phyloP scores from a whole-genome alignment of 306 rosid species.

The Lithocarpus polystachyus region DNA sequence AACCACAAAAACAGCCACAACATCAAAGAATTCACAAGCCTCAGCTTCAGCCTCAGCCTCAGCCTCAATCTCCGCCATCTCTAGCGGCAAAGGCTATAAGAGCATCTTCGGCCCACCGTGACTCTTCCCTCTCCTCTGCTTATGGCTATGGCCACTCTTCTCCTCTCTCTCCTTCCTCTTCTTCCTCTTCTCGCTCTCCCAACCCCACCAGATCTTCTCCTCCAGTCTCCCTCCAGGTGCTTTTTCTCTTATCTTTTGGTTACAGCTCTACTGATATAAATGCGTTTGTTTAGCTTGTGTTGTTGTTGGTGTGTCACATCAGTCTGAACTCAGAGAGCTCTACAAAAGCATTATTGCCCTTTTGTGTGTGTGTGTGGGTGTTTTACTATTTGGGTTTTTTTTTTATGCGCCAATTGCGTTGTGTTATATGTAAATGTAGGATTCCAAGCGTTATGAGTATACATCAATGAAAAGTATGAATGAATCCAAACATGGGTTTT shows the following conservation, averaged over 20 bases:
- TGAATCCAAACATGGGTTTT: constrained; percentile 85
- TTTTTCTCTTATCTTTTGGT: not conserved
- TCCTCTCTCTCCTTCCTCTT: not conserved
- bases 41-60: not conserved
- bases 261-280: not conserved
- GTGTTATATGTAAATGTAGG: constrained; percentile 38
- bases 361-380: too few species aligned
- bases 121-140: constrained; percentile 87
- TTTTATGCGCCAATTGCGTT: not conserved
- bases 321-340: too few species aligned
- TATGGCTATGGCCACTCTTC: constrained; percentile 48
- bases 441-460: constrained; percentile 59
- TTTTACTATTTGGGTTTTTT: not conserved
- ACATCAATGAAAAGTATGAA: constrained; percentile 67
- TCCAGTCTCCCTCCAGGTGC: not conserved
- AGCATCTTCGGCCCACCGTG: constrained; percentile 88
- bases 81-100: constrained; percentile 93
- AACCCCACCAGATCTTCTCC: constrained; percentile 21
- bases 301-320: not conserved
- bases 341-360: too few species aligned
- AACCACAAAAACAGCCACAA: not conserved
- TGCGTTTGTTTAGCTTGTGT: not conserved
- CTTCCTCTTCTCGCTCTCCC: constrained; percentile 28
- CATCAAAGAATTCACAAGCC: constrained; percentile 33
- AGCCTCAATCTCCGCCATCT: constrained; percentile 40